Percentiles rank a stretch among this genome's conserved stretches.
Evolutionary conservation across 305 asterid species (phyloP).

Genomic region (Fraxinus latifolia): DNA sequence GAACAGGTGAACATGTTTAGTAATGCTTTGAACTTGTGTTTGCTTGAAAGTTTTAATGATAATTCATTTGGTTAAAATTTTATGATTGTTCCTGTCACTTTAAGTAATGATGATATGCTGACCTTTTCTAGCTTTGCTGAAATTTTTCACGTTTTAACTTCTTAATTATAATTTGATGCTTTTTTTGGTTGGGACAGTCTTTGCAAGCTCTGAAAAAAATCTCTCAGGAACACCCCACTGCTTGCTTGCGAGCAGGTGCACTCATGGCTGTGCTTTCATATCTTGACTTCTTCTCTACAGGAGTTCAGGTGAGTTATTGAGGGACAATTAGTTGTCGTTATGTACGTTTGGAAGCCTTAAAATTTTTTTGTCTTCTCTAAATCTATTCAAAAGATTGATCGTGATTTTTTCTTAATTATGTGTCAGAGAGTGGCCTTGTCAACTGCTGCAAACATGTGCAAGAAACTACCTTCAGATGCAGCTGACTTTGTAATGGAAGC

Average conservation of each 20-base stretch:
- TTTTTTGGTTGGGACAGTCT: slow-evolving; percentile 54
- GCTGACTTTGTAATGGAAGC: slow-evolving; percentile 99
- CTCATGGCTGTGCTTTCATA: slow-evolving; percentile 98
- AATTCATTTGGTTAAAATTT: not conserved
- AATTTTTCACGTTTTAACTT: not conserved
- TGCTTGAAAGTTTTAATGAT: not conserved
- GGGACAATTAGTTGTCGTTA: slow-evolving; percentile 5
- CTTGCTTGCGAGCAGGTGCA: slow-evolving; percentile 98
- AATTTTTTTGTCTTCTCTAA: not conserved
- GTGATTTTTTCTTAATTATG: not conserved
- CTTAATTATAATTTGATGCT: slow-evolving; percentile 7
- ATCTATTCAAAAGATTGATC: not conserved
- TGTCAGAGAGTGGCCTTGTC: slow-evolving; percentile 86
- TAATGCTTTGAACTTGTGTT: slow-evolving; percentile 10
- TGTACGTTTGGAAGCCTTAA: not conserved
- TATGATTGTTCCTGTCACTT: not conserved
- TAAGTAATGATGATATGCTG: not conserved
- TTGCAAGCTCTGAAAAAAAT: slow-evolving; percentile 98
- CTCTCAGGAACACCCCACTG: slow-evolving; percentile 98
- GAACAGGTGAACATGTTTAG: slow-evolving; percentile 63
- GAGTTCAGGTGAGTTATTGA: slow-evolving; percentile 72
- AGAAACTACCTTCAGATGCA: slow-evolving; percentile 94
- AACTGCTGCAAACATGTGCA: slow-evolving; percentile 99
- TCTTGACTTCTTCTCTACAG: slow-evolving; percentile 98
- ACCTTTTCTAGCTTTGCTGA: not conserved